Conservation (phyloP, 768 basidiomycete species). For the Cystofilobasidium bisporidii region DNA sequence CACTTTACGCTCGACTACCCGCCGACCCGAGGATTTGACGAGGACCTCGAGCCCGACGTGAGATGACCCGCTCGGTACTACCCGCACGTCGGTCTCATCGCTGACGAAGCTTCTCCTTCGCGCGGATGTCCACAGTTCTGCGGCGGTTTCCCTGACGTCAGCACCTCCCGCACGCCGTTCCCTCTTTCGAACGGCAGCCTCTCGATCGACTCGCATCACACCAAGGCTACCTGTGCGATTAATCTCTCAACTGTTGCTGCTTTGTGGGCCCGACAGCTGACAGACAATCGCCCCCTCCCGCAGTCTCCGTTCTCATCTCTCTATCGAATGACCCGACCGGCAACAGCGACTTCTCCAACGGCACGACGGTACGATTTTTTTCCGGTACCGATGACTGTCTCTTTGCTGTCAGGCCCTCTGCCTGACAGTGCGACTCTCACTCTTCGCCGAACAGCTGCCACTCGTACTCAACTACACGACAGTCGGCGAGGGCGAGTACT, state of each 20-base stretch:
- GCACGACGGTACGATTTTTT: no score
- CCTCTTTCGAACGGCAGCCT: slow-evolving; percentile 57
- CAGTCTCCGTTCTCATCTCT: neutral
- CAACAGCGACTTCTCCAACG: neutral
- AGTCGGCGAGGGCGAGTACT: neutral
- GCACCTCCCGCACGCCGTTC: slow-evolving; percentile 56
- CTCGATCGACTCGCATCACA: slow-evolving; percentile 57
- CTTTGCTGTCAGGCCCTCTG: no score
- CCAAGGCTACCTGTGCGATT: slow-evolving; percentile 13
- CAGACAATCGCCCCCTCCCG: no score
- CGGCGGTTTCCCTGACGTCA: slow-evolving; percentile 57
- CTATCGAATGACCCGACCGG: neutral
- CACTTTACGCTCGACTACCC: slow-evolving; percentile 79
- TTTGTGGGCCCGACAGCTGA: no score
- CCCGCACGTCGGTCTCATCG: neutral
- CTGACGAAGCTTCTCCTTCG: no score
- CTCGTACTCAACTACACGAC: neutral
- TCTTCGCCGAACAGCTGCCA: neutral
- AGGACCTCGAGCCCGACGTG: slow-evolving; percentile 39
- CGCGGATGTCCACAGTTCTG: no score
- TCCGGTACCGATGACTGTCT: neutral
- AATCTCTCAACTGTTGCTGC: neutral
- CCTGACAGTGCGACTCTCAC: no score
- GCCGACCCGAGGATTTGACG: slow-evolving; percentile 61
- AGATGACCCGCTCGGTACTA: no score